Conservation (phyloP, 768 basidiomycete species). For the Sarcomyxa edulis region DNA sequence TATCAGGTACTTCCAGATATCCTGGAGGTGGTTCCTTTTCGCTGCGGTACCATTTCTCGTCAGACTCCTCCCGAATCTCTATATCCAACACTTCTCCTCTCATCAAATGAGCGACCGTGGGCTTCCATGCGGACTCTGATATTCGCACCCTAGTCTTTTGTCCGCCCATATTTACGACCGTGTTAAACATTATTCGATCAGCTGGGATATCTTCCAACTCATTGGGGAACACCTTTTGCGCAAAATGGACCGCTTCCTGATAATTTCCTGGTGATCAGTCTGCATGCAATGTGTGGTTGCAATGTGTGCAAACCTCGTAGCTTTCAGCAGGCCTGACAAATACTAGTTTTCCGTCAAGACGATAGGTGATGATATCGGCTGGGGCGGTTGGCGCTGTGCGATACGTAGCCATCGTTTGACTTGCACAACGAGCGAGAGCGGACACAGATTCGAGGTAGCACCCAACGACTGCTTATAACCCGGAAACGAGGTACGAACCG, state of each 20-base stretch:
- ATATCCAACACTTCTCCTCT: conserved; percentile 47
- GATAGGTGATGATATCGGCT: conserved; percentile 50
- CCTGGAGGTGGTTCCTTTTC: conserved; percentile 34
- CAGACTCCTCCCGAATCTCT: conserved; percentile 24
- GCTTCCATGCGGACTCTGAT: conserved; percentile 46
- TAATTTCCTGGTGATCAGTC: no score
- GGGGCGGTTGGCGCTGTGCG: no score
- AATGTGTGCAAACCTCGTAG: conserved; percentile 31
- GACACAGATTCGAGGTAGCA: no score
- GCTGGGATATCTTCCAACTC: conserved; percentile 31
- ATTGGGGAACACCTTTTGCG: conserved; percentile 44
- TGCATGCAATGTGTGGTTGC: not conserved
- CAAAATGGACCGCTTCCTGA: conserved; percentile 47
- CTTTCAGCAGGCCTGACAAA: conserved; percentile 41
- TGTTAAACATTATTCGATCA: conserved; percentile 38
- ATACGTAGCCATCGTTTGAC: no score
- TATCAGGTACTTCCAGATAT: conserved; percentile 33
- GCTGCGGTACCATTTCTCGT: no score
- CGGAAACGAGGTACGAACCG: no score
- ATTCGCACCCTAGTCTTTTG: conserved; percentile 35
- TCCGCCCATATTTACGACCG: conserved; percentile 26
- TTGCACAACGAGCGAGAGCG: no score
- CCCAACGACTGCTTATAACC: no score
- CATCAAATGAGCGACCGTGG: conserved; percentile 31
- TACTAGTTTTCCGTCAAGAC: conserved; percentile 35